phyloP scores from a whole-genome alignment of 371 early-diverging fungal genomes.

The Mucor lusitanicus region DNA sequence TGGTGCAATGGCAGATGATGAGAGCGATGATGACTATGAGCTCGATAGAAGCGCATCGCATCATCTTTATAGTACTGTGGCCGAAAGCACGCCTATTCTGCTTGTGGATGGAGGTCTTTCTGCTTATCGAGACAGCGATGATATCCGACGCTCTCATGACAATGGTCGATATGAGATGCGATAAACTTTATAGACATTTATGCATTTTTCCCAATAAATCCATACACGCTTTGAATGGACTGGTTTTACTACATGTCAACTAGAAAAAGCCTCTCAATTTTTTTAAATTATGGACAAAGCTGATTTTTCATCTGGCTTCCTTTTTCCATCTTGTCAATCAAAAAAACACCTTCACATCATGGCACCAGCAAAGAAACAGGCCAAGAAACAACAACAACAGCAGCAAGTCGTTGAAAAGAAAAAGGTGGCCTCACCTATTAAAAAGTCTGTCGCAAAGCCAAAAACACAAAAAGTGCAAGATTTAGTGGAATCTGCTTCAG shows the following conservation, averaged over 20 bases:
- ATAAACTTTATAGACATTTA: not conserved
- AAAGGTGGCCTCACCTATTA: not conserved
- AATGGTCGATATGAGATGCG: conserved; percentile 30
- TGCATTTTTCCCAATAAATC: not conserved
- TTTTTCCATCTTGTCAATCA: not conserved
- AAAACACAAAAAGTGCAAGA: not conserved
- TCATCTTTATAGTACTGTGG: conserved; percentile 45
- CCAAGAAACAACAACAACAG: conserved; percentile 2
- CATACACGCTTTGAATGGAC: not conserved
- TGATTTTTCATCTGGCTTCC: not conserved
- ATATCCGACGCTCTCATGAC: conserved; percentile 9
- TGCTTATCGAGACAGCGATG: conserved; percentile 29
- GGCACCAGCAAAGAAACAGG: conserved; percentile 15
- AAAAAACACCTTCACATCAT: not conserved
- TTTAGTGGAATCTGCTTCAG: not conserved
- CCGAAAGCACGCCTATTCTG: conserved; percentile 53
- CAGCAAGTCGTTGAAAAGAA: not conserved
- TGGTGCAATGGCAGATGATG: not conserved
- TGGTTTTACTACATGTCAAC: not conserved
- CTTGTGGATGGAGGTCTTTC: conserved; percentile 41
- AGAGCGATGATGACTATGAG: not conserved
- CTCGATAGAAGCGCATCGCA: not conserved
- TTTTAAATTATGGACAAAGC: not conserved
- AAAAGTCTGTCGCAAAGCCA: not conserved
- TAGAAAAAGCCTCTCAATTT: conserved; percentile 8